Evolutionary conservation across 2,329 filamentous ascomycete genomes (phyloP), one percentile per base, ranked within the genome.

Genomic region (Fusarium albidum): DNA sequence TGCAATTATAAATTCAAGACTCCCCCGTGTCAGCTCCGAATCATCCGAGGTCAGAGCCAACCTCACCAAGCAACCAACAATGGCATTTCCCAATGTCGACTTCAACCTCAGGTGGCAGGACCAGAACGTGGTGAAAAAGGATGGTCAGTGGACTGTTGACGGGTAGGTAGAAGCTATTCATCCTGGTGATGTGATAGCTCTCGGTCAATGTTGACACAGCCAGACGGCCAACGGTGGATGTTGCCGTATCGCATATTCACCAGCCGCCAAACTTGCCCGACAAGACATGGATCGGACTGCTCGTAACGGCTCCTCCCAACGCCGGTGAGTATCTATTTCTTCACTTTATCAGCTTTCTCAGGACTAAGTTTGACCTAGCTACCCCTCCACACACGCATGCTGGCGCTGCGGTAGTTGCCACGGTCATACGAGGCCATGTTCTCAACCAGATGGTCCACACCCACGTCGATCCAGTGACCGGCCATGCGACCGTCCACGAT

Each of bases 401-500:
- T 4, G 56, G 56, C 2, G 53, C 56, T 5, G 46, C 56, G 3
- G 37, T 59, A 4, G 46, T 56, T 6, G 56, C 56, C 21, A 59
- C 56, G 2, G 53, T 59, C 9, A 48, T 59, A 8, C 37, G 46
- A 3, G 56, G 56, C 9, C 53, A 59, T n/a, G 42, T 57, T 7
- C 21, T 59, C 14, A 59, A 59, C 42, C 53, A 57, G 13, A 59
- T 59, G 56, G 53, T 57, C 2, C 56, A 57, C n/a, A 40, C 41
- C 2, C 53, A 57, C 17, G 39, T 51, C 1, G 53, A 59, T n/a
- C 31, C 42, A 3, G 25, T 13, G 13, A 59, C 56, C 11, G 50
- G 55, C 1, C 31, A 55, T 15, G 50, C 18, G 0, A 37, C 21
- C 21, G 27, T 27, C 9, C 55, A 58, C 5, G 51, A 60, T 2